These are phyloP conservation scores for Tirmania nivea DNA, from an alignment of 495 filamentous ascomycete species.

Conservation along the genomic window DNA sequence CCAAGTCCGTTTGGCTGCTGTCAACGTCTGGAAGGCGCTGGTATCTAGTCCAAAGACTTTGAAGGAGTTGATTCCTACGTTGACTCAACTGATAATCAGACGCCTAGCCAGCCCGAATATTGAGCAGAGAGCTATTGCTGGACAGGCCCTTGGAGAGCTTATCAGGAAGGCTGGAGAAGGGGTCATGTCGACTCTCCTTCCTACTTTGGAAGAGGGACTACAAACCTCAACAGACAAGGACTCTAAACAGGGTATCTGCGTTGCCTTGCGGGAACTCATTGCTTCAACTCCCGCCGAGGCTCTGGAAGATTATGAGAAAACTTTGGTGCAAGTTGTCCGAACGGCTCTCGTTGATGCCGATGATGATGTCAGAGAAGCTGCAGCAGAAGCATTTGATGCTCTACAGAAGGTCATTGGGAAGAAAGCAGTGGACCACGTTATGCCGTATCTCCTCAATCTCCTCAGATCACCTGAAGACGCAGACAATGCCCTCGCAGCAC, in stretches of 20 bases:
- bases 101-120: conserved; percentile 86
- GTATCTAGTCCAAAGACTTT: conserved; percentile 81
- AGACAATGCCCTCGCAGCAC: conserved; percentile 73
- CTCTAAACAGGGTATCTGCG: conserved; percentile 91
- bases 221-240: conserved; percentile 76
- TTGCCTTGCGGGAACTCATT: conserved; percentile 83
- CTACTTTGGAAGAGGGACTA: conserved; percentile 80
- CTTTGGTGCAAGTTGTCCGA: conserved; percentile 78
- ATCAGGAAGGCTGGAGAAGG: conserved; percentile 93
- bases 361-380: conserved; percentile 77
- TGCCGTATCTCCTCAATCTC: conserved; percentile 75
- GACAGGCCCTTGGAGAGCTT: conserved; percentile 85
- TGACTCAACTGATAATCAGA: conserved; percentile 83
- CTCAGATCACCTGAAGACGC: conserved; percentile 68
- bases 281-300: conserved; percentile 73
- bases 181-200: conserved; percentile 67
- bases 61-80: conserved; percentile 82
- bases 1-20: conserved; percentile 70
- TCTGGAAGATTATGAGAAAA: conserved; percentile 85
- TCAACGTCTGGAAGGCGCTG: conserved; percentile 88
- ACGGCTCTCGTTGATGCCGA: conserved; percentile 81
- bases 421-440: conserved; percentile 76
- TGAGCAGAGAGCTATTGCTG: conserved; percentile 96
- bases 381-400: conserved; percentile 89
- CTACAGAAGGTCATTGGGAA: conserved; percentile 86